Evolutionary conservation across 345 rosid genomes (phyloP), one percentile per base, ranked within the genome.

Genomic region (Populus deltoides): DNA sequence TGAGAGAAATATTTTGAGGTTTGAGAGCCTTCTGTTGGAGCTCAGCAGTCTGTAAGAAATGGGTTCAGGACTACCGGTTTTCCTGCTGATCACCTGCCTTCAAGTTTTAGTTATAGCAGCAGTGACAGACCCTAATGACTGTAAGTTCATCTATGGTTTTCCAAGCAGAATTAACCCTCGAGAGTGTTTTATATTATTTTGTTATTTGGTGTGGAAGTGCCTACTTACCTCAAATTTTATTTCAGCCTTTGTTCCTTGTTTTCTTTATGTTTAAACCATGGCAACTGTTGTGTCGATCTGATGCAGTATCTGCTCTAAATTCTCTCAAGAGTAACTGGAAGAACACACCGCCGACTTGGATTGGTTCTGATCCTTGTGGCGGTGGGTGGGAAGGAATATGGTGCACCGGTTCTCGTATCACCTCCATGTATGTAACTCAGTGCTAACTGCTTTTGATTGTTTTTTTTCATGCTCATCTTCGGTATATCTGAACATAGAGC

Each of bases 361-460:
- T 1, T 5, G 76, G 76, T 20, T 3, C 0, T 6, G 76, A 73
- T 59, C 76, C 76, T 59, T 73, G 76, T 24, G 76, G 68, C 27
- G 22, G 47, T 33, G 18, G 9, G 6, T 73, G 76, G 76, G 76
- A 57, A 57, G 76, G 76, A 20, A 73, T 73, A 20, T 7, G 20
- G 6, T 73, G 76, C 68, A 57, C 22, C 17, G 62, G 33, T 61
- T 73, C 76, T 18, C 51, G 49, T 22, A 59, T 73, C 45, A 57
- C 68, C 15, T 35, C 35, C 66, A 73, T 73, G 76, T 73, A 73
- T 73, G 76, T 73, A 73, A 73, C 22, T 18, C 16, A 47, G 9
- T 10, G 10, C 31, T 6, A 35, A 10, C 39, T 9, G 45, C 45
- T 1, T 24, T 38, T 59, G 4, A 16, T 24, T 17, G 13, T 73